A percentile compares a stretch with the other conserved stretches of the same genome.
Evolutionary conservation across 2,329 filamentous ascomycete species (phyloP).

Genomic region (Blastomyces gilchristii): DNA sequence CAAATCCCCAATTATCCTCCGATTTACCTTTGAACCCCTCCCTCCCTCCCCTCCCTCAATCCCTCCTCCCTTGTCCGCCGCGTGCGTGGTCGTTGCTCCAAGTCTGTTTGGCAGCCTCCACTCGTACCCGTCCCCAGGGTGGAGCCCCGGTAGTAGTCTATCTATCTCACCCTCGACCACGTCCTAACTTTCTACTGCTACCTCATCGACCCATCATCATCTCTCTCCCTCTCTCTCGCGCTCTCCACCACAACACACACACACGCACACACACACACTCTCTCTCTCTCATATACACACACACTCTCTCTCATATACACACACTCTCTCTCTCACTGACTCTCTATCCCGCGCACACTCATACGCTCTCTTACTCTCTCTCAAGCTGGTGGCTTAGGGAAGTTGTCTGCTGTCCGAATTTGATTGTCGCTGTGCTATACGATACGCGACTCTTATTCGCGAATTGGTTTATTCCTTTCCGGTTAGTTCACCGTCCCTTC

Average conservation of each 20-base stretch:
- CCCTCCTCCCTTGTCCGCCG: slow-evolving; percentile 7
- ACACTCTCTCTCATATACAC: background rate
- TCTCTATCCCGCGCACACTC: too few relatives aligned
- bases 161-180: background rate
- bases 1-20: background rate
- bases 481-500: background rate
- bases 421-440: background rate
- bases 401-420: background rate
- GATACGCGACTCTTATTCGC: slow-evolving; percentile 1
- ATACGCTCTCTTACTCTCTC: too few relatives aligned
- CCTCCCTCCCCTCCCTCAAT: background rate
- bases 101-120: slow-evolving; percentile 4
- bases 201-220: background rate
- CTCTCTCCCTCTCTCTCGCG: background rate
- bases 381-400: background rate
- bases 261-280: background rate
- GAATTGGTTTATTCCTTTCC: background rate
- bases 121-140: slow-evolving; percentile 2
- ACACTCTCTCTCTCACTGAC: background rate
- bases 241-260: background rate
- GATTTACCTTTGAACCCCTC: background rate
- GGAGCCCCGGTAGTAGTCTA: background rate
- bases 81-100: background rate
- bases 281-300: background rate
- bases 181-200: background rate